Conservation (phyloP, 495 filamentous ascomycete species). For the Letharia lupina region DNA sequence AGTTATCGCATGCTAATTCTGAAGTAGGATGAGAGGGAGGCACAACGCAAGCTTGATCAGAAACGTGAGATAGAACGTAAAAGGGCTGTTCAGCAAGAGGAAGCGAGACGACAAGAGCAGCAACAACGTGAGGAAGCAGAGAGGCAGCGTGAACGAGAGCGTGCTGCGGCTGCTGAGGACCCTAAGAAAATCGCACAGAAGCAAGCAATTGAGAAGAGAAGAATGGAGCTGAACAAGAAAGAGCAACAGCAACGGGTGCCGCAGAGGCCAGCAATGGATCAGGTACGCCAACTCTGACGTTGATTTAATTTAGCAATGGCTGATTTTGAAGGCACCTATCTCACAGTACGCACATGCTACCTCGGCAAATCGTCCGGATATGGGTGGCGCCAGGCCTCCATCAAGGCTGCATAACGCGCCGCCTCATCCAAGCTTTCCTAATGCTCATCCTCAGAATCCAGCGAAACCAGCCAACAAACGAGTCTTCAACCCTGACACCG, state of each 20-base stretch:
- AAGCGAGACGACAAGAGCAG: slow-evolving; percentile 41
- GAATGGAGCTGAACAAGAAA: slow-evolving; percentile 55
- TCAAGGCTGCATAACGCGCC: slow-evolving; percentile 48
- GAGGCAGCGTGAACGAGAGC: slow-evolving; percentile 37
- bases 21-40: slow-evolving; percentile 58
- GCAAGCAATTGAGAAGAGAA: slow-evolving; percentile 58
- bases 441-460: slow-evolving; percentile 44
- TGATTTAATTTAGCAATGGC: neutral
- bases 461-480: slow-evolving; percentile 57
- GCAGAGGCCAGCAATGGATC: slow-evolving; percentile 34
- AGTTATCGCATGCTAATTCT: slow-evolving; percentile 6
- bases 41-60: slow-evolving; percentile 68
- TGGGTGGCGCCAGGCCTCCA: slow-evolving; percentile 43
- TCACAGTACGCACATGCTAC: slow-evolving; percentile 38
- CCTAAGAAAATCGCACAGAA: slow-evolving; percentile 60
- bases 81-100: slow-evolving; percentile 49
- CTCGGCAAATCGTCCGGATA: slow-evolving; percentile 39
- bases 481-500: slow-evolving; percentile 42
- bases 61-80: slow-evolving; percentile 72
- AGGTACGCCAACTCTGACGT: slow-evolving; percentile 27
- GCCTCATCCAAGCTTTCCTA: slow-evolving; percentile 38
- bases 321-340: slow-evolving; percentile 26
- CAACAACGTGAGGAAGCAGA: slow-evolving; percentile 38
- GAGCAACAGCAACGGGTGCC: slow-evolving; percentile 43
- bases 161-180: slow-evolving; percentile 41